Conservation (phyloP, 2,329 filamentous ascomycete genomes). For the Chaetomiaceae sp. region DNA sequence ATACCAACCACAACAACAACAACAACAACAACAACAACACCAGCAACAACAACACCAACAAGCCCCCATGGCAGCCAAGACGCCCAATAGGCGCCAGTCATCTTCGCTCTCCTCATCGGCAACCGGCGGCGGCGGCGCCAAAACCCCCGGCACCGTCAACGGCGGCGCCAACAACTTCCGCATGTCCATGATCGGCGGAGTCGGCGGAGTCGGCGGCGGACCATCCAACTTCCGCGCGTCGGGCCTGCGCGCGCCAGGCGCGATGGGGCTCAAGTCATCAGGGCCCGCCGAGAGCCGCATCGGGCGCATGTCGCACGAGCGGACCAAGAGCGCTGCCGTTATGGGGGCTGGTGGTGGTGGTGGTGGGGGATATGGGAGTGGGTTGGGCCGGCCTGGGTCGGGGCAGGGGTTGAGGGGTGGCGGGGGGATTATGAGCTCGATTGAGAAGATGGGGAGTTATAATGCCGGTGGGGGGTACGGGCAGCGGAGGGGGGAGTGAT, state of each 20-base stretch:
- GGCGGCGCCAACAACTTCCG: conserved; percentile 35
- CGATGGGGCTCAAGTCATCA: conserved; percentile 26
- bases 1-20: conserved; percentile 10
- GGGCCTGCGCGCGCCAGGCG: conserved; percentile 55
- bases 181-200: too few relatives aligned
- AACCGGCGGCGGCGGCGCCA: too few relatives aligned
- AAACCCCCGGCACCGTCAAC: conserved; percentile 5
- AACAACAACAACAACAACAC: conserved; percentile 11
- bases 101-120: background rate
- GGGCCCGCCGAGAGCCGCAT: too few relatives aligned
- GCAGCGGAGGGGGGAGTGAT: conserved; percentile 5
- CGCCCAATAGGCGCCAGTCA: conserved; percentile 17
- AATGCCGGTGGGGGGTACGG: conserved; percentile 31
- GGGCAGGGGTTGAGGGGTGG: conserved; percentile 35
- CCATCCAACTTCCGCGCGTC: conserved; percentile 20
- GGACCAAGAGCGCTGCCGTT: conserved; percentile 38
- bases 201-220: too few relatives aligned
- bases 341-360: conserved; percentile 11
- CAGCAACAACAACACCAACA: background rate
- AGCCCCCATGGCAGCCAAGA: conserved; percentile 4
- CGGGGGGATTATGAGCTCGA: conserved; percentile 59
- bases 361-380: conserved; percentile 26
- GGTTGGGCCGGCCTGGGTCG: conserved; percentile 47
- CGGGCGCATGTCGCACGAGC: conserved; percentile 40
- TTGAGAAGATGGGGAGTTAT: conserved; percentile 75